phyloP scores from a whole-genome alignment of 495 filamentous ascomycete species.

The Pyrenula aspistea region DNA sequence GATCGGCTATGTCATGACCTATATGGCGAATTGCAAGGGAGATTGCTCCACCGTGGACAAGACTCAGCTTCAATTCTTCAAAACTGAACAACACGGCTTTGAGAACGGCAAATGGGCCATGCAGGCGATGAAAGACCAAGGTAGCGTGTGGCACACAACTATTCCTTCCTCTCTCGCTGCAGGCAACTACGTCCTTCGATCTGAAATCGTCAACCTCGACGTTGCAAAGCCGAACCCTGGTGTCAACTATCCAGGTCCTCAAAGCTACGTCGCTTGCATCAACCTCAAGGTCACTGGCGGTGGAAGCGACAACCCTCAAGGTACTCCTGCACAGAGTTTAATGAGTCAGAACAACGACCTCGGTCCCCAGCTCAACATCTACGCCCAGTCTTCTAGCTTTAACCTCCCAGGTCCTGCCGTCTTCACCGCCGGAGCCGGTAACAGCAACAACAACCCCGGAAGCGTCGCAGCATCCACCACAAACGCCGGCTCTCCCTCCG shows the following conservation, averaged over 20 bases:
- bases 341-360: conserved; percentile 36
- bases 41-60: conserved; percentile 55
- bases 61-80: conserved; percentile 57
- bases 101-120: conserved; percentile 49
- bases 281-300: conserved; percentile 60
- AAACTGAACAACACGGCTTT: conserved; percentile 57
- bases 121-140: conserved; percentile 53
- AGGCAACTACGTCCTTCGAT: conserved; percentile 68
- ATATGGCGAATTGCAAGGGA: conserved; percentile 63
- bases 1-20: conserved; percentile 65
- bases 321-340: conserved; percentile 48
- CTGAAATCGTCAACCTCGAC: conserved; percentile 77
- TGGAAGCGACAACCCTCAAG: conserved; percentile 45
- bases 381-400: conserved; percentile 34
- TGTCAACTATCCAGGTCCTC: conserved; percentile 24
- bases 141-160: conserved; percentile 57
- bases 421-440: conserved; percentile 18
- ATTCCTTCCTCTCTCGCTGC: conserved; percentile 52
- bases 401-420: conserved; percentile 36
- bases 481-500: conserved; percentile 7
- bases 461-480: conserved; percentile 16
- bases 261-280: conserved; percentile 71
- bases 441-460: conserved; percentile 11
- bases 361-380: conserved; percentile 57
- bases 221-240: conserved; percentile 43